Evolutionary conservation across 2,329 filamentous ascomycete genomes (phyloP).

Genomic region (Penicillium freii): DNA sequence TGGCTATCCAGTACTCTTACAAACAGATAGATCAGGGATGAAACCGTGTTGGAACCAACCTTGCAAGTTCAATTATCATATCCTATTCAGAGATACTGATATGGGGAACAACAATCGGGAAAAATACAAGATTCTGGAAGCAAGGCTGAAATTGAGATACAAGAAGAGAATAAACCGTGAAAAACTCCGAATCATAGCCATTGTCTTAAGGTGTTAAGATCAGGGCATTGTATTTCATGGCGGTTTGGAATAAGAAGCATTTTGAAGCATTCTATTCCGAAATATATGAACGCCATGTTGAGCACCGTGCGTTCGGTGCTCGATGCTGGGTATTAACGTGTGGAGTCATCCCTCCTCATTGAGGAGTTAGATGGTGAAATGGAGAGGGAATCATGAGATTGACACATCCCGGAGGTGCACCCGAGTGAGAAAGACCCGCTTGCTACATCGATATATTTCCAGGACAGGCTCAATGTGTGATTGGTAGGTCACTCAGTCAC

Average conservation of each 20-base stretch:
- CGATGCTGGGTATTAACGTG: slow-evolving; percentile 29
- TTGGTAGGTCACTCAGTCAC: slow-evolving; percentile 19
- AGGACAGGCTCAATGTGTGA: background rate
- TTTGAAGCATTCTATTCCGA: slow-evolving; percentile 15
- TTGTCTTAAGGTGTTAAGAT: background rate
- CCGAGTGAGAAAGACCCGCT: background rate
- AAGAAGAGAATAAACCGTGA: slow-evolving; percentile 6
- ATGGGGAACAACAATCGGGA: background rate
- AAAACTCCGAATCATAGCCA: slow-evolving; percentile 7
- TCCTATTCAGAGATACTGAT: slow-evolving; percentile 4
- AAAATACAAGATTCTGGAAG: slow-evolving; percentile 10
- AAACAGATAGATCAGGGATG: background rate
- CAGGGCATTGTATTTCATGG: slow-evolving; percentile 3
- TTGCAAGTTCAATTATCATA: slow-evolving; percentile 5
- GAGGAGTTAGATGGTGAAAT: background rate
- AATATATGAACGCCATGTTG: slow-evolving; percentile 22
- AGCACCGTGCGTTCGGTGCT: slow-evolving; percentile 16
- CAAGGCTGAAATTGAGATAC: slow-evolving; percentile 9
- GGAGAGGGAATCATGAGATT: background rate
- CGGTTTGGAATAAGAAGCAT: background rate
- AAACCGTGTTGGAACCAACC: background rate
- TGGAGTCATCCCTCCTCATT: slow-evolving; percentile 20
- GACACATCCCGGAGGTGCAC: background rate
- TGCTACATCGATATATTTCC: background rate
- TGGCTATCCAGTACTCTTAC: background rate